phyloP scores from a whole-genome alignment of 192 early-diverging fungal genomes.

The Piromyces finnis region DNA sequence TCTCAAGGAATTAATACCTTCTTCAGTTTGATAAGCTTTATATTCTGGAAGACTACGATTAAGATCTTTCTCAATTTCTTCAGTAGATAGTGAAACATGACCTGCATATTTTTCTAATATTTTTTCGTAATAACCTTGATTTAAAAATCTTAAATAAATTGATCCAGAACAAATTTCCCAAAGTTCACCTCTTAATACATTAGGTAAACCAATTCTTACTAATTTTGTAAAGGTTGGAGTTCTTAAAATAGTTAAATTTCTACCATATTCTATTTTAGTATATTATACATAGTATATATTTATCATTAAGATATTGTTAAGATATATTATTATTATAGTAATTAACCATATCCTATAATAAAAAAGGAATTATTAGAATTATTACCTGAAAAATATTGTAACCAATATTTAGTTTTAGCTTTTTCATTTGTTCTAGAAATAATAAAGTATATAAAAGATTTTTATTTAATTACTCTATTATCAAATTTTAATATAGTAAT shows the following conservation, averaged over 20 bases:
- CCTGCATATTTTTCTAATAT: conserved; percentile 52
- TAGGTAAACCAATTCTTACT: conserved; percentile 77
- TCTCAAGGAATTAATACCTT: conserved; percentile 86
- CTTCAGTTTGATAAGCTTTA: conserved; percentile 66
- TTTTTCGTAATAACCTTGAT: conserved; percentile 62
- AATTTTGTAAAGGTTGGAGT: conserved; percentile 70
- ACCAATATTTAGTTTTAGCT: conserved; percentile 57
- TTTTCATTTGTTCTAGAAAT: conserved; percentile 31
- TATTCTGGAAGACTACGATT: conserved; percentile 89
- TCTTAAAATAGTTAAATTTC: conserved; percentile 71
- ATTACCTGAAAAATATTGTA: conserved; percentile 47
- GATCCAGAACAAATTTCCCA: conserved; percentile 87
- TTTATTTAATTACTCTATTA: too few relatives aligned
- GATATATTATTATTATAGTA: too few relatives aligned
- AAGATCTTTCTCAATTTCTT: conserved; percentile 93
- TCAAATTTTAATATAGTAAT: too few relatives aligned
- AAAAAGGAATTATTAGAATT: too few relatives aligned
- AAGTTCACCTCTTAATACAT: conserved; percentile 72
- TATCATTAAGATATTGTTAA: too few relatives aligned
- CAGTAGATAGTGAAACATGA: conserved; percentile 55
- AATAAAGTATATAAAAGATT: too few relatives aligned
- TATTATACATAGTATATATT: too few relatives aligned
- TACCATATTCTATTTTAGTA: conserved; percentile 37
- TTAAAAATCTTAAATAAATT: conserved; percentile 49
- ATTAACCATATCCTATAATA: too few relatives aligned